Evolutionary conservation across 2,329 filamentous ascomycete genomes (phyloP).

Genomic region (Penicillium sp.): DNA sequence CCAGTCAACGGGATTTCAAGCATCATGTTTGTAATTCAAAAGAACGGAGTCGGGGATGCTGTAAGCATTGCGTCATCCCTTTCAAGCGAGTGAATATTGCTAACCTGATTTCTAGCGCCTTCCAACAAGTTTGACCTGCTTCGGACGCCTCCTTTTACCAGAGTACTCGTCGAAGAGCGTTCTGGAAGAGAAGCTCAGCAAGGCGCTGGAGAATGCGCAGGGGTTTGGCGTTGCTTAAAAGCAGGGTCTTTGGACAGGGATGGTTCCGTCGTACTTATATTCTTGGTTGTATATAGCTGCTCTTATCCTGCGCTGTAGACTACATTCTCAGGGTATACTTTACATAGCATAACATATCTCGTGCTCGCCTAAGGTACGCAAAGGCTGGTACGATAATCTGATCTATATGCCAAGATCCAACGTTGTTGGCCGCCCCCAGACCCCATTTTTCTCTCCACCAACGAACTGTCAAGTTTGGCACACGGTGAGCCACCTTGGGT

Average conservation of each 20-base stretch:
- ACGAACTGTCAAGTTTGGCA: slow-evolving; percentile 22
- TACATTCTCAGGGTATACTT: neutral
- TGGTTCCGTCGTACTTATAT: slow-evolving; percentile 5
- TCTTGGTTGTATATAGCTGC: slow-evolving; percentile 9
- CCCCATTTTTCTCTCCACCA: slow-evolving; percentile 16
- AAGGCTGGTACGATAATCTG: neutral
- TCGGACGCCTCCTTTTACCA: slow-evolving; percentile 83
- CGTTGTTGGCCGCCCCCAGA: neutral
- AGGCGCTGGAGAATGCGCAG: slow-evolving; percentile 85
- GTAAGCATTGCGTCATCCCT: slow-evolving; percentile 33
- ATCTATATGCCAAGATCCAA: slow-evolving; percentile 2
- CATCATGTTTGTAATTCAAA: slow-evolving; percentile 82
- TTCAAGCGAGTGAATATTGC: neutral
- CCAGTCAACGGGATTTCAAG: slow-evolving; percentile 85
- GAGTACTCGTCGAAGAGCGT: slow-evolving; percentile 76
- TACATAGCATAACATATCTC: neutral
- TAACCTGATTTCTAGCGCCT: slow-evolving; percentile 50
- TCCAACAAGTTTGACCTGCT: slow-evolving; percentile 91
- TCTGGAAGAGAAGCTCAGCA: slow-evolving; percentile 73
- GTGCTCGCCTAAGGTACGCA: neutral
- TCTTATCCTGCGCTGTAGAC: neutral
- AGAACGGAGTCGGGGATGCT: slow-evolving; percentile 69
- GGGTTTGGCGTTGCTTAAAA: slow-evolving; percentile 82
- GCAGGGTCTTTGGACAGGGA: neutral
- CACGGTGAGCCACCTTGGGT: slow-evolving; percentile 16